A percentile compares a stretch with the other conserved stretches of the same genome.
Conservation (phyloP, 768 basidiomycete genomes). For the Hypholoma fasciculare region DNA sequence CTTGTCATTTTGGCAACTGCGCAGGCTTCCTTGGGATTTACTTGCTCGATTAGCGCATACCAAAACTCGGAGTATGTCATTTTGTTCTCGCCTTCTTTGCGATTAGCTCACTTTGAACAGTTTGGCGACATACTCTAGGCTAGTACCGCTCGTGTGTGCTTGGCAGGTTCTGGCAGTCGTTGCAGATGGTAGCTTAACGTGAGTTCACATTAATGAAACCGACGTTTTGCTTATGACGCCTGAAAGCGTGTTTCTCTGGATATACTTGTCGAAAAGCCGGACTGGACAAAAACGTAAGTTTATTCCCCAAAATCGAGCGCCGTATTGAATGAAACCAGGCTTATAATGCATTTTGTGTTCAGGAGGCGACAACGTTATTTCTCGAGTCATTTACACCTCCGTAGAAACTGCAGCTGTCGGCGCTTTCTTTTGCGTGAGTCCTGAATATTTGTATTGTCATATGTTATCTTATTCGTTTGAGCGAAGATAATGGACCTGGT, state of each 20-base stretch:
- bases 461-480: background rate
- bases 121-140: constrained; percentile 20
- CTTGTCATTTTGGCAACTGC: constrained; percentile 18
- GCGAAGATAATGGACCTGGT: constrained; percentile 29
- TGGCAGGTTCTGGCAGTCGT: constrained; percentile 27
- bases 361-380: constrained; percentile 30
- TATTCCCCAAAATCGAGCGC: background rate
- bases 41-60: constrained; percentile 22
- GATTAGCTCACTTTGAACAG: constrained; percentile 9
- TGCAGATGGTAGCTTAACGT: constrained; percentile 29
- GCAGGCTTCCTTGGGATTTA: constrained; percentile 24
- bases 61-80: constrained; percentile 19
- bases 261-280: constrained; percentile 23
- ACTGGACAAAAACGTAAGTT: constrained; percentile 23
- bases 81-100: background rate
- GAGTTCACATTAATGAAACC: background rate
- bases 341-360: background rate
- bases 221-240: background rate
- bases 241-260: constrained; percentile 22
- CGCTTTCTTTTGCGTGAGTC: constrained; percentile 30
- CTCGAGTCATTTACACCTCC: constrained; percentile 25
- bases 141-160: constrained; percentile 28
- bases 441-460: background rate
- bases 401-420: constrained; percentile 31
- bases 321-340: background rate